Base-by-base conservation (phyloP, 305 asterid species). In the Salvia sclarea region DNA sequence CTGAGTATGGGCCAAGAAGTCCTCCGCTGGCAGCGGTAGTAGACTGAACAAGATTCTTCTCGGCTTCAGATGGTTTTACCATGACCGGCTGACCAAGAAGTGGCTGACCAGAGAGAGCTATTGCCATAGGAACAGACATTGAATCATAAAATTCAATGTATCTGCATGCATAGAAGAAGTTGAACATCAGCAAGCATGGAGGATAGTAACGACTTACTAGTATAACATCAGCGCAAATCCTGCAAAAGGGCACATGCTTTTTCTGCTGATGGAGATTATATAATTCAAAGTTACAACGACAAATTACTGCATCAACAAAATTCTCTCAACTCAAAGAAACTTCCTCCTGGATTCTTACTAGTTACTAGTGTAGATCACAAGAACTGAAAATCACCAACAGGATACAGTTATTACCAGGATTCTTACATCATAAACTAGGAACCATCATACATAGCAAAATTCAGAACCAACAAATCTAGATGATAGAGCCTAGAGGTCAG, bases 41-140 rank as follows among this genome's bases (percentile, higher is more conserved):
- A 24, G 95, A 77, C 79, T 81, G 92, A 74, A 88, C 85, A 70
- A 86, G 92, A 79, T 86, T 88, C 83, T 88, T 86, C 77, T 88
- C 95, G 44, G 95, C 95, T 78, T 88, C 95, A 24, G 92, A 88
- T 30, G 95, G 92, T 68, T 88, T 88, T 61, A 88, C 95, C 92
- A 84, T 88, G 75, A 88, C 86, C 2, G 92, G 89, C 33, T 70
- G 81, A 68, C 95, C 95, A 57, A 82, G 87, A 73, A 88, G 88
- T 31, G 70, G 92, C 76, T 86, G 90, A 58, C 95, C 95, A 64
- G 90, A 86, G 41, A 88, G 83, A 17, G 95, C 92, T 72, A 88
- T 82, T 49, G 90, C 95, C 92, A 88, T 82, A 41, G 95, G 95
- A 58, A 88, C 95, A 28, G 95, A 82, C 92, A 84, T 81, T 16